Evolutionary conservation across 2,329 filamentous ascomycete genomes (phyloP), one percentile per base, ranked within the genome.

Genomic region (Penicillium frequentans): DNA sequence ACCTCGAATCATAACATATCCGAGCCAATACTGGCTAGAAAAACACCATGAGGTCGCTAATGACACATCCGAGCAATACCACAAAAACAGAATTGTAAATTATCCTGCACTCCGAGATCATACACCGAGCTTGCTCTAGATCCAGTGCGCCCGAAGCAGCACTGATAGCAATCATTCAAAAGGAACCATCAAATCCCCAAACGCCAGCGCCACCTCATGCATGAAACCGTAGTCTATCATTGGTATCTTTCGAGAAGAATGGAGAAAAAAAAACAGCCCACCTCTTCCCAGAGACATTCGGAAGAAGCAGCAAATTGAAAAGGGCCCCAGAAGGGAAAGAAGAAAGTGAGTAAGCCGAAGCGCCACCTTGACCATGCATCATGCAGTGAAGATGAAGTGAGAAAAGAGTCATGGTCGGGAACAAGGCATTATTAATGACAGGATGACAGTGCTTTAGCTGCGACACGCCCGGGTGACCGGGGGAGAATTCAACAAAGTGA

Each of bases 181-280:
- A 51, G 13, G 9, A 26, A 24, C 23, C 33, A 42, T 51, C 51
- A 63, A 54, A 45, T 42, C 56, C 55, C 52, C 49, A 60, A 66
- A 66, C 64, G 59, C 63, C 63, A 57, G 59, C 62, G 54, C 64
- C 62, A 56, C 29, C 49, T 49, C 56, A 68, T 68, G 65, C 63
- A 65, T 60, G 23, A 55, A 58, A 60, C 60, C 59, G 59, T 65
- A 58, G 59, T 73, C 70, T 73, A 73, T 72, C 69, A 59, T 59
- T 73, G 71, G 70, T 73, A 73, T 73, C 71, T 70, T 62, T 61
- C 58, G 54, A 58, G 55, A 58, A 61, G 52, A 52, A 62, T 52
- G 44, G 46, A 58, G 57, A 42, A 56, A 56, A 46, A 55, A 50
- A 29, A 44, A 24, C 19, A 42, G 24, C 43, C 54, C 33, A 50